These are phyloP conservation scores for Amesomyces nigricolor DNA, from an alignment of 2,329 filamentous ascomycete genomes.

Conservation along the genomic window DNA sequence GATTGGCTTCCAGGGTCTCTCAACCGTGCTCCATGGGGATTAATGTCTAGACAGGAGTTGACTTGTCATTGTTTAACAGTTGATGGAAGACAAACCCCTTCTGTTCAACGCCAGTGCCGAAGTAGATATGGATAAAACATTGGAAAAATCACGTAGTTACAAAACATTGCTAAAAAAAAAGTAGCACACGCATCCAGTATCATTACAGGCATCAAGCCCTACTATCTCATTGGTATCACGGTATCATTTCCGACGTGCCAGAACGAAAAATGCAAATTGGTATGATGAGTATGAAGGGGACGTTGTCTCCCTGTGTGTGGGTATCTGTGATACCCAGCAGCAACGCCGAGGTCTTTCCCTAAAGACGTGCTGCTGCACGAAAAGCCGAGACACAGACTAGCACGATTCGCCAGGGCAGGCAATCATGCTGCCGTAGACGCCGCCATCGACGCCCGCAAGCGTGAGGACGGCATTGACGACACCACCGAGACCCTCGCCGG, in stretches of 20 bases:
- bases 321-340: neutral
- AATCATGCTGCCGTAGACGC: conserved; percentile 20
- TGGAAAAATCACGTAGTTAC: no score
- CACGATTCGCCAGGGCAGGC: conserved; percentile 24
- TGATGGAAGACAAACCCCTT: no score
- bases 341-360: neutral
- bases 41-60: no score
- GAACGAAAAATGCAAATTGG: conserved; percentile 2
- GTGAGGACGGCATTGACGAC: conserved; percentile 38
- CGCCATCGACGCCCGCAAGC: conserved; percentile 25
- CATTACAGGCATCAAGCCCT: conserved; percentile 8
- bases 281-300: neutral
- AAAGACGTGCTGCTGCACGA: neutral
- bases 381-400: conserved; percentile 13
- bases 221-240: conserved; percentile 12
- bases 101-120: no score
- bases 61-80: no score
- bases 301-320: no score
- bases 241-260: conserved; percentile 8
- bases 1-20: no score
- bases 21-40: no score
- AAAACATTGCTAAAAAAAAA: no score
- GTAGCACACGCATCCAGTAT: neutral
- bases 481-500: conserved; percentile 58
- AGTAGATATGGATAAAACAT: no score